Percentiles rank a stretch among this genome's conserved stretches.
Evolutionary conservation across 2,329 filamentous ascomycete genomes (phyloP).

Genomic region (Zymoseptoria brevis): DNA sequence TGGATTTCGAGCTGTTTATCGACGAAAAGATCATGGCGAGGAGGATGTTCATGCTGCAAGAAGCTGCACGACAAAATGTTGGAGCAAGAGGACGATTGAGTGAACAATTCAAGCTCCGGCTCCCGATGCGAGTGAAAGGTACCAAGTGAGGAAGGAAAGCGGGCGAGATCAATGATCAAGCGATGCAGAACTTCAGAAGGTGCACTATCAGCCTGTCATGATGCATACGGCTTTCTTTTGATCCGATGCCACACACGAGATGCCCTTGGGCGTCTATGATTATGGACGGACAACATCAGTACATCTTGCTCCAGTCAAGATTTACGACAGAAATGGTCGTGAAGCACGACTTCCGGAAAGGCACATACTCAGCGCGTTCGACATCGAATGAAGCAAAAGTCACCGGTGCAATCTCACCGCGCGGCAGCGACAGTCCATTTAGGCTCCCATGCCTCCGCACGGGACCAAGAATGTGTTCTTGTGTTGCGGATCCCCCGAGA

Average conservation of each 20-base stretch:
- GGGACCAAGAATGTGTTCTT: too few species aligned
- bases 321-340: not conserved
- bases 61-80: constrained; percentile 25
- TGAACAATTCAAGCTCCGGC: constrained; percentile 26
- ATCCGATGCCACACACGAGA: too few species aligned
- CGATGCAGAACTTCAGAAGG: too few species aligned
- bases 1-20: constrained; percentile 64
- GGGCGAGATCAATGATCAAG: too few species aligned
- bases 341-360: not conserved
- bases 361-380: not conserved
- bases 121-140: constrained; percentile 21
- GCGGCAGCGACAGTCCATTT: not conserved
- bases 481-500: too few species aligned
- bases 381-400: not conserved
- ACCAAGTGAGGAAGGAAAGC: constrained; percentile 3
- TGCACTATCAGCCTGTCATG: too few species aligned
- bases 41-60: constrained; percentile 29
- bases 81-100: constrained; percentile 18
- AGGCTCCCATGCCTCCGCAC: not conserved
- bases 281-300: not conserved
- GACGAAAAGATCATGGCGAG: constrained; percentile 25
- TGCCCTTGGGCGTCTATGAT: not conserved
- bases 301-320: not conserved
- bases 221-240: too few species aligned
- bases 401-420: not conserved